phyloP scores from a whole-genome alignment of 179 eudicot species.

The Silene vulgaris region DNA sequence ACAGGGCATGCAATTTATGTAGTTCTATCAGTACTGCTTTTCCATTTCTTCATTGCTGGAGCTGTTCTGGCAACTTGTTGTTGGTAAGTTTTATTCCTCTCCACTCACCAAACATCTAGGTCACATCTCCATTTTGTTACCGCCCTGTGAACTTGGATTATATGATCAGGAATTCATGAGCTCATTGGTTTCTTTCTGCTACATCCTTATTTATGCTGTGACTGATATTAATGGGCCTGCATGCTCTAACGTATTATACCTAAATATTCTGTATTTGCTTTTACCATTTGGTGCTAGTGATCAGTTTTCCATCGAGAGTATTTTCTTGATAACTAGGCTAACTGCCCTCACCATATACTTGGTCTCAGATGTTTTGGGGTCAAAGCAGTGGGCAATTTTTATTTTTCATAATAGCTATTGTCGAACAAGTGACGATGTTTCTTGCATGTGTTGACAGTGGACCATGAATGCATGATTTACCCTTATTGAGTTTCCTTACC shows the following conservation, averaged over 20 bases:
- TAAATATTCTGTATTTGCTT: not conserved
- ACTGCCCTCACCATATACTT: not conserved
- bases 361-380: not conserved
- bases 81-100: slow-evolving; percentile 48
- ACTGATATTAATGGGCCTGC: not conserved
- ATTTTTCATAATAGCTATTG: not conserved
- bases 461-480: not conserved
- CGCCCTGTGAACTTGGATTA: not conserved
- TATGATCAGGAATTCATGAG: not conserved
- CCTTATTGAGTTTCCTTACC: too few species aligned
- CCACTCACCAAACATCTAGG: not conserved
- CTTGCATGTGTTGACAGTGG: not conserved
- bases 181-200: not conserved
- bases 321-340: not conserved
- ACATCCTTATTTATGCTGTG: not conserved
- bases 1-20: slow-evolving; percentile 75
- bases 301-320: not conserved
- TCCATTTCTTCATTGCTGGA: slow-evolving; percentile 71
- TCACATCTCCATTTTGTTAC: slow-evolving; percentile 3
- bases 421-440: not conserved
- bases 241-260: not conserved
- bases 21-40: slow-evolving; percentile 61
- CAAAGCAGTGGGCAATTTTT: not conserved
- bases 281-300: not conserved
- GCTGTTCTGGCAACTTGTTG: slow-evolving; percentile 70